Evolutionary conservation across 192 early-diverging fungal genomes (phyloP).

Genomic region (Podila verticillata): DNA sequence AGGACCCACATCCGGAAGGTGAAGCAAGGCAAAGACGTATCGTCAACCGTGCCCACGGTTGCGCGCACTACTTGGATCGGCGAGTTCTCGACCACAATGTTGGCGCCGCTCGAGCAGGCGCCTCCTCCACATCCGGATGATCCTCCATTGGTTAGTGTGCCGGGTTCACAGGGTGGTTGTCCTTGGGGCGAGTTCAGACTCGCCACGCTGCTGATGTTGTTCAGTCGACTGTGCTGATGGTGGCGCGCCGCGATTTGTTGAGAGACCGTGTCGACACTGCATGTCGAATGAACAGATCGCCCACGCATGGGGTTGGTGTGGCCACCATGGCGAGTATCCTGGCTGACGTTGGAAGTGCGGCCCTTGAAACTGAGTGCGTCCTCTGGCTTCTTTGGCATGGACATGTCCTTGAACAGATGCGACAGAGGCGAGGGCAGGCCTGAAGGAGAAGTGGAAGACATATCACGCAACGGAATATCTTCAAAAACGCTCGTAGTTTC

Average conservation of each 20-base stretch:
- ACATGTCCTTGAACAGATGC: background rate
- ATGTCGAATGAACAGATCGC: slow-evolving; percentile 34
- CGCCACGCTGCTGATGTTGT: slow-evolving; percentile 16
- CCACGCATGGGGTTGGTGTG: background rate
- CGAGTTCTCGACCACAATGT: slow-evolving; percentile 36
- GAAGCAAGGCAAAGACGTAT: slow-evolving; percentile 56
- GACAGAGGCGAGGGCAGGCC: background rate
- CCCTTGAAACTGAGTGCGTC: slow-evolving; percentile 20
- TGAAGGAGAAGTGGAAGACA: background rate
- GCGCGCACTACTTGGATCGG: slow-evolving; percentile 51
- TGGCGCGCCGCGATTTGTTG: slow-evolving; percentile 35
- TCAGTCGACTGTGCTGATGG: slow-evolving; percentile 25
- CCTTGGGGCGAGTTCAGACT: slow-evolving; percentile 18
- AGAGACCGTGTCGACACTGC: slow-evolving; percentile 37
- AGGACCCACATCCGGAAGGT: slow-evolving; percentile 65
- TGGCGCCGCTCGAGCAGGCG: background rate
- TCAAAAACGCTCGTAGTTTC: background rate
- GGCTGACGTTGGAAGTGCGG: slow-evolving; percentile 22
- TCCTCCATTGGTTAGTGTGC: background rate
- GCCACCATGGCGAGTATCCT: background rate
- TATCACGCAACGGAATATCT: slow-evolving; percentile 23
- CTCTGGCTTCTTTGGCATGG: slow-evolving; percentile 1
- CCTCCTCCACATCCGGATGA: background rate
- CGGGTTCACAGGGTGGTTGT: background rate
- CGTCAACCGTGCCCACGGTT: slow-evolving; percentile 46